Conservation (phyloP, 139 green algal genomes). For the Yamagishiella unicocca region DNA sequence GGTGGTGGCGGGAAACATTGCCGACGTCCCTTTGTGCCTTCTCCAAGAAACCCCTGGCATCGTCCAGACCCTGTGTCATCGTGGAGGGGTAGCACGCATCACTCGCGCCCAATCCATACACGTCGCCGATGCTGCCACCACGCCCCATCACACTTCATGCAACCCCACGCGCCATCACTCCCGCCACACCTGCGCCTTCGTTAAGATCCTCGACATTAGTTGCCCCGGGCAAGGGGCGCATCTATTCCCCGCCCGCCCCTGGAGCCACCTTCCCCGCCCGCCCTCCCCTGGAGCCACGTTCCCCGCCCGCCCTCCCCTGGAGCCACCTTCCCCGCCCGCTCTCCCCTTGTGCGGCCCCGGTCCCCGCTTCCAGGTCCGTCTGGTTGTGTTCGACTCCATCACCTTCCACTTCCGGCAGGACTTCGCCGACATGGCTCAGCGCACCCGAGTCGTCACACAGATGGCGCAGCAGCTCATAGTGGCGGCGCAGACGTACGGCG, state of each 20-base stretch:
- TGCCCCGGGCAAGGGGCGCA: too few species aligned
- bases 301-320: not conserved
- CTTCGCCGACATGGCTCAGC: slow-evolving; percentile 81
- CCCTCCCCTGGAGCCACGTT: not conserved
- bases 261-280: not conserved
- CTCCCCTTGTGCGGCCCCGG: not conserved
- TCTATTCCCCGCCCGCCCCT: not conserved
- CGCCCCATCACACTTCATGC: too few species aligned
- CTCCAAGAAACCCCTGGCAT: too few species aligned
- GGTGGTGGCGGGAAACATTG: too few species aligned
- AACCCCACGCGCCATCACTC: too few species aligned
- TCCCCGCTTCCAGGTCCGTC: slow-evolving; percentile 49
- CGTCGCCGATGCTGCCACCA: not conserved
- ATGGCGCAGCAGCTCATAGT: slow-evolving; percentile 88
- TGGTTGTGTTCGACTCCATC: slow-evolving; percentile 92
- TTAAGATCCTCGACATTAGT: too few species aligned
- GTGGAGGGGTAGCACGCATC: too few species aligned
- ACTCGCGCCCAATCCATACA: not conserved
- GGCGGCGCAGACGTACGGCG: slow-evolving; percentile 73
- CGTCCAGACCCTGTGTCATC: too few species aligned
- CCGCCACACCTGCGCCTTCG: too few species aligned
- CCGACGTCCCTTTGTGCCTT: not conserved
- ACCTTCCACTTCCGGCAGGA: slow-evolving; percentile 95
- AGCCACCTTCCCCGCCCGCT: not conserved
- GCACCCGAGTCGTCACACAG: slow-evolving; percentile 78